Base-by-base conservation (phyloP, 140 eudicot genomes). In the Eryngium alpinum region DNA sequence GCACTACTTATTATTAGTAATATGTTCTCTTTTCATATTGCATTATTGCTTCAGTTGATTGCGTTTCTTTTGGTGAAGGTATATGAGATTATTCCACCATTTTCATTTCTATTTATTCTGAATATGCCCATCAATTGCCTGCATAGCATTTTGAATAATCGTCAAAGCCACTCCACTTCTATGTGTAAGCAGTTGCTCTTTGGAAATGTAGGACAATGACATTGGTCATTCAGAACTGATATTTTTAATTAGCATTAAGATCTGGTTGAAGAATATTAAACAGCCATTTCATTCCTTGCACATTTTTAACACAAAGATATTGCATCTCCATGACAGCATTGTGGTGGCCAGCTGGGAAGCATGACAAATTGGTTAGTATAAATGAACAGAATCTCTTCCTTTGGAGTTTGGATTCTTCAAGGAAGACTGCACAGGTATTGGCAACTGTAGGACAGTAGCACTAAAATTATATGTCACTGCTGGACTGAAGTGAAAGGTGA, bases 311-410 rank as follows among this genome's bases (percentile, higher is more conserved):
- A 38, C 32, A 29, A 14, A 70, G 6, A 10, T 71, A 44, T 17
- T 71, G 51, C 49, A 71, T 49, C 22, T 50, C 72, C 80, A 69
- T 87, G 83, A 38, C 92, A 92, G 99, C 85, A 91, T 87, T 96
- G 65, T 96, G 99, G 99, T 96, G 99, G 98, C 97, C 98, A 43
- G 84, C 98, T 79, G 99, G 97, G 83, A 91, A 95, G 80, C 98
- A 93, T 86, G 99, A 93, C 85, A 96, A 93, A 80, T 78, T 96
- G 87, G 87, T 93, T 50, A 88, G 94, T 77, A 89, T 96, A 43
- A 98, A 93, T 84, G 98, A 95, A 77, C 98, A 93, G 73, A 95
- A 87, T 86, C 90, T 95, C 84, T 86, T 85, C 72, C 87, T 95
- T 77, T 95, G 99, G 99, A 88, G 94, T 84, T 88, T 95, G 83